Percentiles rank a stretch among this genome's conserved stretches.
Conservation (phyloP, 306 rosid genomes). For the Notholithocarpus densiflorus region DNA sequence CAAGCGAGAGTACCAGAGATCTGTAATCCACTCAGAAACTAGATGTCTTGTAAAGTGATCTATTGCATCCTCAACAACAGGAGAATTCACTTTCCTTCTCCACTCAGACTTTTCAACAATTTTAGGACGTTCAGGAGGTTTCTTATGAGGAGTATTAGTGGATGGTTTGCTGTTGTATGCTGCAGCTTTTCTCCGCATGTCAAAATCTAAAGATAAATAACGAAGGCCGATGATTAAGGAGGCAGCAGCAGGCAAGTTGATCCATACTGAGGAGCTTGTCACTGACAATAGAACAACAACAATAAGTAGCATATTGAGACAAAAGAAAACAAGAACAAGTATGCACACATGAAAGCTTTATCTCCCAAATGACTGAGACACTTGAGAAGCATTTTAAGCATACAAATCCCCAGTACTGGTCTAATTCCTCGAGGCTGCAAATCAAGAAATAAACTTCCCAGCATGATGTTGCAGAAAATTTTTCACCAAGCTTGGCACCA, state of each 20-base stretch:
- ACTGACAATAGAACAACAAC: slow-evolving; percentile 54
- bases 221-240: slow-evolving; percentile 66
- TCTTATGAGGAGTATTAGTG: slow-evolving; percentile 46
- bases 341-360: background rate
- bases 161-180: slow-evolving; percentile 62
- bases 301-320: slow-evolving; percentile 28
- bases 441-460: background rate
- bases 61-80: slow-evolving; percentile 87
- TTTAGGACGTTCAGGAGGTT: slow-evolving; percentile 50
- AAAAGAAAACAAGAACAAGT: slow-evolving; percentile 14
- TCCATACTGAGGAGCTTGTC: slow-evolving; percentile 97
- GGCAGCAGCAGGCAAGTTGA: slow-evolving; percentile 96
- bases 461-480: background rate
- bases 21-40: slow-evolving; percentile 90
- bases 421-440: background rate
- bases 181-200: slow-evolving; percentile 84
- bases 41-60: slow-evolving; percentile 77
- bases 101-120: slow-evolving; percentile 62
- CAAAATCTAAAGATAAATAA: slow-evolving; percentile 79
- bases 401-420: background rate
- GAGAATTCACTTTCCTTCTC: slow-evolving; percentile 91
- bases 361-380: background rate
- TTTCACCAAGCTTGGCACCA: background rate
- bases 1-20: slow-evolving; percentile 87
- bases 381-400: slow-evolving; percentile 4